A percentile compares a stretch with the other conserved stretches of the same genome.
These are phyloP conservation scores for Termitomyces titanicus DNA, from an alignment of 768 basidiomycete genomes.

Conservation along the genomic window DNA sequence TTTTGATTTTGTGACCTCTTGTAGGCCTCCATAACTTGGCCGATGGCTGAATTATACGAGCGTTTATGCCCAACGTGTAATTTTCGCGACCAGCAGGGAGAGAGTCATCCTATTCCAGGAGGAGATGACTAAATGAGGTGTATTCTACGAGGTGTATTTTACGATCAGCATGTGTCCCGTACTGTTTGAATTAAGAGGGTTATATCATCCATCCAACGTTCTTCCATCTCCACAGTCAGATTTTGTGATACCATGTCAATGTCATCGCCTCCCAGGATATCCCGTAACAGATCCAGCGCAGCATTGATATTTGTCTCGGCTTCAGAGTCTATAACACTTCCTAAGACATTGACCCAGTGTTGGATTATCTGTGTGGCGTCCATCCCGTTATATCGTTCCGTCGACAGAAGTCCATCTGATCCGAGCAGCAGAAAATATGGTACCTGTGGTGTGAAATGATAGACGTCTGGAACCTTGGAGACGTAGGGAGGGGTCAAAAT, in stretches of 20 bases:
- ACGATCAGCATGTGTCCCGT: not conserved
- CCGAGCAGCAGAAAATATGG: conserved; percentile 37
- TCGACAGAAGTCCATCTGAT: conserved; percentile 35
- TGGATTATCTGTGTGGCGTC: conserved; percentile 3
- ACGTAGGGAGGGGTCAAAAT: conserved; percentile 43
- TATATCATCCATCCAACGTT: conserved; percentile 43
- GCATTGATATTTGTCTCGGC: conserved; percentile 18
- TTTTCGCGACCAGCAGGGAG: conserved; percentile 13
- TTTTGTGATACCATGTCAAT: conserved; percentile 30
- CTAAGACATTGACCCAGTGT: conserved; percentile 6
- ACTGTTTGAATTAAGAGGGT: conserved; percentile 37
- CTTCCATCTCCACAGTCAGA: conserved; percentile 42
- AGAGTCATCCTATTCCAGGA: not conserved
- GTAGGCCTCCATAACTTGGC: conserved; percentile 67
- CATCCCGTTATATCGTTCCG: conserved; percentile 9
- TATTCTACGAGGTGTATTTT: not conserved
- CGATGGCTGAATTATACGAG: conserved; percentile 67
- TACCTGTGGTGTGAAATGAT: conserved; percentile 26
- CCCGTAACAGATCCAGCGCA: conserved; percentile 37
- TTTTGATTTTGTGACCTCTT: not conserved
- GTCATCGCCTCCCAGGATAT: conserved; percentile 38
- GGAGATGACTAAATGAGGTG: not conserved
- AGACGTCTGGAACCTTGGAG: conserved; percentile 36
- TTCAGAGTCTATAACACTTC: conserved; percentile 2
- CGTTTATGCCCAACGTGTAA: conserved; percentile 54